These are phyloP conservation scores for Sarcomyxa edulis DNA, from an alignment of 768 basidiomycete species.

Conservation along the genomic window DNA sequence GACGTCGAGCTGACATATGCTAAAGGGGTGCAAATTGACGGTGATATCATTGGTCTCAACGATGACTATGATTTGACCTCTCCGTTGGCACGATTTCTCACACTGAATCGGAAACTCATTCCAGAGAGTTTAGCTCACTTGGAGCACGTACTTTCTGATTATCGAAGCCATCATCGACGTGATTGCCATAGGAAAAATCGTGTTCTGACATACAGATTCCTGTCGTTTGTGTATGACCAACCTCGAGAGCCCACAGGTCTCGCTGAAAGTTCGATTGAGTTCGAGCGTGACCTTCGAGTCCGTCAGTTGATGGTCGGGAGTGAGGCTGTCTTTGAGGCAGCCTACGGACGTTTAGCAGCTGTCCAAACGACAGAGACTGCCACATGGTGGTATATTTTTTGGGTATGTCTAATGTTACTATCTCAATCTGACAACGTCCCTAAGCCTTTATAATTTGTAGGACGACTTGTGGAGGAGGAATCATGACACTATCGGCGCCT, in stretches of 20 bases:
- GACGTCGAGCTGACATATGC: constrained; percentile 53
- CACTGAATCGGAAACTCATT: constrained; percentile 50
- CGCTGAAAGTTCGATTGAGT: constrained; percentile 36
- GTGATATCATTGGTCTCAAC: constrained; percentile 54
- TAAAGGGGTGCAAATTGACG: constrained; percentile 41
- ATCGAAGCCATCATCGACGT: constrained; percentile 43
- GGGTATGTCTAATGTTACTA: constrained; percentile 42
- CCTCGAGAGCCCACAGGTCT: constrained; percentile 42
- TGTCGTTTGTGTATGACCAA: constrained; percentile 54
- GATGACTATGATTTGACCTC: constrained; percentile 62
- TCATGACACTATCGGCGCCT: constrained; percentile 44
- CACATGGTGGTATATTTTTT: constrained; percentile 79
- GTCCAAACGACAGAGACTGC: constrained; percentile 44
- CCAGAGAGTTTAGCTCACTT: constrained; percentile 33
- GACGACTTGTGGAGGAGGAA: constrained; percentile 78
- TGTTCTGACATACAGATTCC: constrained; percentile 58
- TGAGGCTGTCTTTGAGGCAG: constrained; percentile 38
- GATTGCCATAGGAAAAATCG: constrained; percentile 47
- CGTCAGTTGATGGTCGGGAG: constrained; percentile 41
- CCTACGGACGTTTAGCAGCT: constrained; percentile 47
- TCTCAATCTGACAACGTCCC: background rate
- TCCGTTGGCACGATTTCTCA: constrained; percentile 57
- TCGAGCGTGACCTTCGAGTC: constrained; percentile 53
- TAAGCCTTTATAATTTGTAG: constrained; percentile 23
- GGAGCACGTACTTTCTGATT: constrained; percentile 41